These are phyloP conservation scores for Arthrobotrys megalospora DNA, from an alignment of 2,329 filamentous ascomycete species.

Conservation along the genomic window DNA sequence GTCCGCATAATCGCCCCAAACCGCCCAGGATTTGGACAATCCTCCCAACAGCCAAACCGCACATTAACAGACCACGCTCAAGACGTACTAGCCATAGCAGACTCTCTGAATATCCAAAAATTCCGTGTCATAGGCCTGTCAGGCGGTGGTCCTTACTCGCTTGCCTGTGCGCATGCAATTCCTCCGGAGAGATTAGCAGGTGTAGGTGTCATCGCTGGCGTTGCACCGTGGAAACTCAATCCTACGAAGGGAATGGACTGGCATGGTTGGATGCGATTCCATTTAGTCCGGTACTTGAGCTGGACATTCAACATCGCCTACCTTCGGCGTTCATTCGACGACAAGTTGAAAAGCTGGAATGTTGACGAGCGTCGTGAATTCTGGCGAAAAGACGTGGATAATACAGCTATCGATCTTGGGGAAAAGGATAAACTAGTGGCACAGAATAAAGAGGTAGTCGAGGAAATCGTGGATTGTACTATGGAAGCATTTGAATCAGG, in stretches of 20 bases:
- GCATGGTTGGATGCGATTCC: conserved; percentile 64
- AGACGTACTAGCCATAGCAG: conserved; percentile 49
- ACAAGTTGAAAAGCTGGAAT: conserved; percentile 55
- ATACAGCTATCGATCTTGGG: conserved; percentile 17
- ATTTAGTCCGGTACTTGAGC: conserved; percentile 47
- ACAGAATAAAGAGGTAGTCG: conserved; percentile 52
- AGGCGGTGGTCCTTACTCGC: conserved; percentile 52
- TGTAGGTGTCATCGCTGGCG: conserved; percentile 67
- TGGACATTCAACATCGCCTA: conserved; percentile 59
- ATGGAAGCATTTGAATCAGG: conserved; percentile 65
- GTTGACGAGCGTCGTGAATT: conserved; percentile 64
- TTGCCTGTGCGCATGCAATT: conserved; percentile 53
- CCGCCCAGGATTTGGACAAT: conserved; percentile 69
- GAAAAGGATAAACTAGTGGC: conserved; percentile 32
- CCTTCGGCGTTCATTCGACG: conserved; percentile 60
- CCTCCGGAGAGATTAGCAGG: conserved; percentile 65
- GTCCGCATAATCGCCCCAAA: conserved; percentile 68
- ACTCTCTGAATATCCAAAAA: conserved; percentile 35
- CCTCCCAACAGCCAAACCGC: conserved; percentile 65
- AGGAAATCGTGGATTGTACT: conserved; percentile 57
- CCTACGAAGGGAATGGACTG: conserved; percentile 61
- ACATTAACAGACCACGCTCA: conserved; percentile 45
- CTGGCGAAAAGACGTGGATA: conserved; percentile 48
- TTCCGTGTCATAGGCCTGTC: conserved; percentile 54
- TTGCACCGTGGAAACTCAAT: conserved; percentile 66